A percentile compares a stretch with the other conserved stretches of the same genome.
Conservation (phyloP, 345 rosid genomes). For the Brassica rapa region DNA sequence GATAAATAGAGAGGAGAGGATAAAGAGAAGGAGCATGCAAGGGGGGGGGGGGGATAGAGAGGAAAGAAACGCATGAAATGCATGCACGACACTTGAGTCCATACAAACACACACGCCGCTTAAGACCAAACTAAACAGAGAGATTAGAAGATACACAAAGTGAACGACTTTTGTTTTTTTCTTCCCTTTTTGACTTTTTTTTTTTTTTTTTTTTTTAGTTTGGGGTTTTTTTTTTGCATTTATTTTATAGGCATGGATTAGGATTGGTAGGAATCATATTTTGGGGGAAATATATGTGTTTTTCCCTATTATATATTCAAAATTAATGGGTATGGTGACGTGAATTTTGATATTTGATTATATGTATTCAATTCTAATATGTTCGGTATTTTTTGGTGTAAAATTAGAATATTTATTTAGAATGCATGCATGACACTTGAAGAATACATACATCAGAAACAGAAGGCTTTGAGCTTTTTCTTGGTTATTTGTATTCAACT, state of each 20-base stretch:
- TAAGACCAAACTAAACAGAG: conserved; percentile 17
- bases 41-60: neutral
- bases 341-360: neutral
- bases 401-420: neutral
- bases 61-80: conserved; percentile 64
- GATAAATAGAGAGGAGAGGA: conserved; percentile 34
- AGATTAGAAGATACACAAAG: neutral
- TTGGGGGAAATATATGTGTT: neutral
- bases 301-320: neutral
- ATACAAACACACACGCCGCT: conserved; percentile 54
- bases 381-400: neutral
- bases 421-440: conserved; percentile 15
- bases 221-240: neutral
- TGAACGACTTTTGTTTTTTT: conserved; percentile 18
- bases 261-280: conserved; percentile 25
- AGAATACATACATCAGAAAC: neutral
- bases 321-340: neutral
- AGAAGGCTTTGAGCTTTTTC: neutral
- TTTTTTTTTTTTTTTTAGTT: neutral
- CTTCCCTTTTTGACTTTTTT: neutral
- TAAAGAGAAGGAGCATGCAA: conserved; percentile 58
- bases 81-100: conserved; percentile 74
- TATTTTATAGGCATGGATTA: conserved; percentile 13
- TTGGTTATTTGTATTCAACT: too few species aligned
- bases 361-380: conserved; percentile 9